Evolutionary conservation across 1,284 basidiomycete genomes (phyloP).

Genomic region (Ustilago loliicola): DNA sequence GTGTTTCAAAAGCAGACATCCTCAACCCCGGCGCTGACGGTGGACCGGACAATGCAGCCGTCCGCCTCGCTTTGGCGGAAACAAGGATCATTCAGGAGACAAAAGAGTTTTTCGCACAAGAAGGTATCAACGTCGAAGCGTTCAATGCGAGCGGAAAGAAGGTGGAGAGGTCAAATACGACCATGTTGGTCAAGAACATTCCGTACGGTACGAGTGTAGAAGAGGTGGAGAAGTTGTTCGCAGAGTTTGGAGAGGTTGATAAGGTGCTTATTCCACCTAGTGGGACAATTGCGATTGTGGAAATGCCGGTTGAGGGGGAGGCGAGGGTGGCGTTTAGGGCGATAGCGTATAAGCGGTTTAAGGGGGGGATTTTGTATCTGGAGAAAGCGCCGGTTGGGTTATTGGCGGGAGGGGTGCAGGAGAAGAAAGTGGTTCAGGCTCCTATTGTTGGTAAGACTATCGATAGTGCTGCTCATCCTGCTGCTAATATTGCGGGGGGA

Average conservation of each 20-base stretch:
- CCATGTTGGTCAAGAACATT: conserved; percentile 95
- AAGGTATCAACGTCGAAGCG: conserved; percentile 73
- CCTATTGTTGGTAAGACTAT: conserved; percentile 51
- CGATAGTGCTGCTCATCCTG: conserved; percentile 22
- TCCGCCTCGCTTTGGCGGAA: conserved; percentile 94
- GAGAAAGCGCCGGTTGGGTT: conserved; percentile 89
- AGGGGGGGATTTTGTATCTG: conserved; percentile 89
- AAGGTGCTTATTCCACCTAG: conserved; percentile 89
- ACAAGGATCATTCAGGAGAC: conserved; percentile 96
- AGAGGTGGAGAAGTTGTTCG: conserved; percentile 84
- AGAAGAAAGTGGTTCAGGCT: conserved; percentile 49
- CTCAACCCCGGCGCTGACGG: conserved; percentile 74
- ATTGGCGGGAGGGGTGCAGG: conserved; percentile 26
- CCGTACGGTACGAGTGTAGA: conserved; percentile 87
- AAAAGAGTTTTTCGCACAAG: conserved; percentile 79
- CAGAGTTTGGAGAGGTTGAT: conserved; percentile 80
- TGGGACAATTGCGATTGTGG: conserved; percentile 93
- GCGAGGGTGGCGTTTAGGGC: conserved; percentile 77
- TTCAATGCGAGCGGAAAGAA: conserved; percentile 59
- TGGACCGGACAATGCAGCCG: conserved; percentile 74
- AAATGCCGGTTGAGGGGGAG: conserved; percentile 77
- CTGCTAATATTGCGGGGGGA: background rate
- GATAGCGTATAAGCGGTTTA: conserved; percentile 87
- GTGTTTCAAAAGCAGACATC: conserved; percentile 86
- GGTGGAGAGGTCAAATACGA: conserved; percentile 75